These are phyloP conservation scores for Teratosphaeria zuluensis DNA, from an alignment of 2,329 filamentous ascomycete genomes.

Conservation along the genomic window DNA sequence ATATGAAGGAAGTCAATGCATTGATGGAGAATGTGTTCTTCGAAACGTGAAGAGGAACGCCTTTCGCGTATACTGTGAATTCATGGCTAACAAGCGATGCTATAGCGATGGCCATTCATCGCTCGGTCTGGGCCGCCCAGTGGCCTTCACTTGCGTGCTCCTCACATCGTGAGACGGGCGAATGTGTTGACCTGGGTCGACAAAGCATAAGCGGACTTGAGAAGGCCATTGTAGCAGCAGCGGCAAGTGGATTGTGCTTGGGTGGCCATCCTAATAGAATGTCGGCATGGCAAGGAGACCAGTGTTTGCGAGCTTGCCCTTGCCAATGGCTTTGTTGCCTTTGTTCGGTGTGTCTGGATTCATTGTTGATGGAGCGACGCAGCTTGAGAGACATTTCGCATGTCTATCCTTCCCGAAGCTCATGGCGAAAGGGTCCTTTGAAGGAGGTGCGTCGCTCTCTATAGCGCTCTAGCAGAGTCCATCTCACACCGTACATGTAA, in stretches of 20 bases:
- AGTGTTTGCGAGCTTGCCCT: not conserved
- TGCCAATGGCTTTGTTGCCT: not conserved
- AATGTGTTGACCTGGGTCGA: not conserved
- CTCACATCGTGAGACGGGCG: not conserved
- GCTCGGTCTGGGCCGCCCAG: not conserved
- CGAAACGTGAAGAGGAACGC: not conserved
- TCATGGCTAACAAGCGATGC: not conserved
- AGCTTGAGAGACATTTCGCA: too few relatives aligned
- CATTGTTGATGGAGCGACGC: not conserved
- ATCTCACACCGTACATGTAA: too few relatives aligned
- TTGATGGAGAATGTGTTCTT: not conserved
- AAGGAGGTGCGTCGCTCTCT: too few relatives aligned
- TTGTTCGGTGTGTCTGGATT: not conserved
- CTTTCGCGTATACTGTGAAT: not conserved
- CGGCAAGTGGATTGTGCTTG: not conserved
- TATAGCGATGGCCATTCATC: not conserved
- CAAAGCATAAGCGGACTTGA: not conserved
- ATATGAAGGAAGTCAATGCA: too few relatives aligned
- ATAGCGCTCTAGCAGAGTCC: too few relatives aligned
- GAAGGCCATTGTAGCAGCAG: not conserved
- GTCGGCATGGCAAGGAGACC: not conserved
- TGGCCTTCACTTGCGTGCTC: not conserved
- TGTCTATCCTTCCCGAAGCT: too few relatives aligned
- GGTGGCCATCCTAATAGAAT: not conserved
- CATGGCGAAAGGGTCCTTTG: too few relatives aligned